Conservation (phyloP, 352 stramenopile genomes). For the Globisporangium lucens region DNA sequence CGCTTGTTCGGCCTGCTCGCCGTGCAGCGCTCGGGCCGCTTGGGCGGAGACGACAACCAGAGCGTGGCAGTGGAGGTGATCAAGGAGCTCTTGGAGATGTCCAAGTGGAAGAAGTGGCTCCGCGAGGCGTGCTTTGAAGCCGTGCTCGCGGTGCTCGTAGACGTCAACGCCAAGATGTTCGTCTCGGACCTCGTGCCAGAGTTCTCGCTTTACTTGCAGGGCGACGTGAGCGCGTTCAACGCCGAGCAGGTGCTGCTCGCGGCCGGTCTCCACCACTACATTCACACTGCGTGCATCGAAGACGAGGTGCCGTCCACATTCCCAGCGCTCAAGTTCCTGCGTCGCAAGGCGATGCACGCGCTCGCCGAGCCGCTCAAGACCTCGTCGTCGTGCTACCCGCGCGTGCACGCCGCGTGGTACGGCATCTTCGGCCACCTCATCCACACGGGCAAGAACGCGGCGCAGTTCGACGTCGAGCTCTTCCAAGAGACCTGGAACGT, state of each 20-base stretch:
- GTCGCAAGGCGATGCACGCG: slow-evolving; percentile 57
- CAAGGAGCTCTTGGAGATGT: slow-evolving; percentile 38
- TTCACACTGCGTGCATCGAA: slow-evolving; percentile 42
- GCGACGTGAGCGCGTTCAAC: slow-evolving; percentile 48
- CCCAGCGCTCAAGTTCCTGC: slow-evolving; percentile 39
- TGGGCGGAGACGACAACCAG: slow-evolving; percentile 36
- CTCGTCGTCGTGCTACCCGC: slow-evolving; percentile 71
- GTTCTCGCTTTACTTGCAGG: slow-evolving; percentile 28
- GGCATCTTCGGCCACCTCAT: slow-evolving; percentile 76
- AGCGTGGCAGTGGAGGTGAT: slow-evolving; percentile 39
- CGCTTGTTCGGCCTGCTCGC: slow-evolving; percentile 86
- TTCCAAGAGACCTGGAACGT: slow-evolving; percentile 79
- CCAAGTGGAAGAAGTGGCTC: slow-evolving; percentile 86
- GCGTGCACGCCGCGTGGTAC: slow-evolving; percentile 76
- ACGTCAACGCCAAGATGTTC: slow-evolving; percentile 52
- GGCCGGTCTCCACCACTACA: slow-evolving; percentile 68
- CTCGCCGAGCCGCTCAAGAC: slow-evolving; percentile 63
- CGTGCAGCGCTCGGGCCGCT: slow-evolving; percentile 68
- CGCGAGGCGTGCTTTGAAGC: slow-evolving; percentile 76
- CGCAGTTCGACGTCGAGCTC: slow-evolving; percentile 54
- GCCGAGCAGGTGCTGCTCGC: slow-evolving; percentile 80
- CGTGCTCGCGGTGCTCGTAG: slow-evolving; percentile 51
- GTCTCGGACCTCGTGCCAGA: slow-evolving; percentile 35
- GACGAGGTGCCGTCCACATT: slow-evolving; percentile 35
- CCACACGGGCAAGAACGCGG: slow-evolving; percentile 31